phyloP scores from a whole-genome alignment of 768 basidiomycete genomes.

The Psilocybe sp. region DNA sequence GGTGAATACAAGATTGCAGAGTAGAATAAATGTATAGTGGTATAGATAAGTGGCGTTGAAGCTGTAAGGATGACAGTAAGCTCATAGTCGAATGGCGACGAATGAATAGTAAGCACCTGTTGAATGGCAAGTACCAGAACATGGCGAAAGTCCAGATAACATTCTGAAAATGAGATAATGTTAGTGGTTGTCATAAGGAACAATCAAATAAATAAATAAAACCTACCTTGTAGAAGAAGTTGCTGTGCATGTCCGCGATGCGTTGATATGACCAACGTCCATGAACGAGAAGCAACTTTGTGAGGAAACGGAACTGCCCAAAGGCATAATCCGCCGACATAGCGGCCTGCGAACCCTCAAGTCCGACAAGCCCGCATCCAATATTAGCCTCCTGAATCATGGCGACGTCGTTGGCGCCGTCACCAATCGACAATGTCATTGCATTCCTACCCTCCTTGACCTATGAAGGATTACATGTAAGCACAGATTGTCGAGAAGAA shows the following conservation, averaged over 20 bases:
- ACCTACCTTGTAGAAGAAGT: slow-evolving; percentile 96
- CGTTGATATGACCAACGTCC: slow-evolving; percentile 98
- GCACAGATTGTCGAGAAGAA: slow-evolving; percentile 2
- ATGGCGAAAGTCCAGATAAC: slow-evolving; percentile 91
- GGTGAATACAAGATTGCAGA: slow-evolving; percentile 92
- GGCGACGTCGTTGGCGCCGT: slow-evolving; percentile 97
- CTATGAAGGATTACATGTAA: slow-evolving; percentile 29
- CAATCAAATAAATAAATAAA: background rate
- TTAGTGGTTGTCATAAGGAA: slow-evolving; percentile 3
- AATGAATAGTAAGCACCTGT: slow-evolving; percentile 50
- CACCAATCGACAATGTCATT: slow-evolving; percentile 96
- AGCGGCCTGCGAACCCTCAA: slow-evolving; percentile 96
- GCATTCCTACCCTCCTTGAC: slow-evolving; percentile 95
- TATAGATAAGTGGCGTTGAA: slow-evolving; percentile 95
- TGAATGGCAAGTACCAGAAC: slow-evolving; percentile 94
- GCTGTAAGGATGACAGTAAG: slow-evolving; percentile 36
- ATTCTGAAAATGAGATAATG: slow-evolving; percentile 48
- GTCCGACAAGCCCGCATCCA: slow-evolving; percentile 88
- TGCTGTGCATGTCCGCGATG: slow-evolving; percentile 93
- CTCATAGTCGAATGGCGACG: background rate
- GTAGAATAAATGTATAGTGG: slow-evolving; percentile 89
- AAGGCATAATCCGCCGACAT: slow-evolving; percentile 99
- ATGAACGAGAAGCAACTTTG: slow-evolving; percentile 88
- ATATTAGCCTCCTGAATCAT: slow-evolving; percentile 99
- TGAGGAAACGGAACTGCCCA: slow-evolving; percentile 93